phyloP scores from a whole-genome alignment of 345 rosid species.

The Murraya koenigii region DNA sequence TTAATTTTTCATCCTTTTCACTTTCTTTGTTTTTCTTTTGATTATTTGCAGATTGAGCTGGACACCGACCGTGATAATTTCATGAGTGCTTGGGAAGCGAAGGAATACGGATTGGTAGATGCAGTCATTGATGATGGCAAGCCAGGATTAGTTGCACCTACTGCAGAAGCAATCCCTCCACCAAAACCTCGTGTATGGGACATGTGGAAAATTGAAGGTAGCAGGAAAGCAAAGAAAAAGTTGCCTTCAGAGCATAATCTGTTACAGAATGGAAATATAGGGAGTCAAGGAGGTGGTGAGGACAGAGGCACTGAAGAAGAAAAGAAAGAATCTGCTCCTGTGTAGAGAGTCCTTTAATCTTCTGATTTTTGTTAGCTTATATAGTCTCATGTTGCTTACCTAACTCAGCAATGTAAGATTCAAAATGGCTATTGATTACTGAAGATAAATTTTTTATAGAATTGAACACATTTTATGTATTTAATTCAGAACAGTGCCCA shows the following conservation, averaged over 20 bases:
- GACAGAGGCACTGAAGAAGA: slow-evolving; percentile 24
- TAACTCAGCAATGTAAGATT: background rate
- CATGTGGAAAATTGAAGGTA: slow-evolving; percentile 70
- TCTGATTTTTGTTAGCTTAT: background rate
- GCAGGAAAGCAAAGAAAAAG: slow-evolving; percentile 53
- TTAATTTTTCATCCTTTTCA: background rate
- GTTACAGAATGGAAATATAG: slow-evolving; percentile 27
- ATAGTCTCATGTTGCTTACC: background rate
- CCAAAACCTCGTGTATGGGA: slow-evolving; percentile 71
- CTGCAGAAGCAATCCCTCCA: slow-evolving; percentile 60
- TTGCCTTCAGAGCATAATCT: slow-evolving; percentile 52
- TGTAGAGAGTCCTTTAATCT: slow-evolving; percentile 9
- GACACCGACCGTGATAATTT: slow-evolving; percentile 84
- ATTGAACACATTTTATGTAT: background rate
- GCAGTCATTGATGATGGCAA: slow-evolving; percentile 87
- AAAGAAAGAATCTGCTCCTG: slow-evolving; percentile 20
- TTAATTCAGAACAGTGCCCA: background rate
- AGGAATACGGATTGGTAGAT: slow-evolving; percentile 85
- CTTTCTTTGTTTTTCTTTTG: background rate
- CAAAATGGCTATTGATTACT: background rate
- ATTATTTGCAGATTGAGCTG: slow-evolving; percentile 50
- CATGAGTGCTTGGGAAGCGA: slow-evolving; percentile 95
- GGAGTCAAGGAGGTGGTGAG: slow-evolving; percentile 30
- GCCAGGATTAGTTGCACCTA: slow-evolving; percentile 88
- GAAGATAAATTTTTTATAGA: slow-evolving; percentile 1